Evolutionary conservation across 2,329 filamentous ascomycete species (phyloP).

Genomic region (Emericellopsis cladophorae): DNA sequence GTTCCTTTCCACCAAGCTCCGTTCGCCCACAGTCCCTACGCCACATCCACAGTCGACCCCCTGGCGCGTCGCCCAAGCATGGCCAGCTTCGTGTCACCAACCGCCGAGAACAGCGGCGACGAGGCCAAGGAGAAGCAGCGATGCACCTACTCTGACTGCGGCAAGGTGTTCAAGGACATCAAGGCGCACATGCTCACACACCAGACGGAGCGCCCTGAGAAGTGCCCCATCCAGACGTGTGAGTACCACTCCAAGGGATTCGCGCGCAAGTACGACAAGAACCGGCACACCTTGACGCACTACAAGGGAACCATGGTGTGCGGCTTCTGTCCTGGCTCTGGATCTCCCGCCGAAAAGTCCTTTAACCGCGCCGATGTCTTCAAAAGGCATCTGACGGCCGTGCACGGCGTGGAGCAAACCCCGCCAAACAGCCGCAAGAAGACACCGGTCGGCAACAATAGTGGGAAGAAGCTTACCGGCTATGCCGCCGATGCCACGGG

Average conservation of each 20-base stretch:
- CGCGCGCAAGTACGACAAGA: conserved; percentile 92
- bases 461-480: conserved; percentile 51
- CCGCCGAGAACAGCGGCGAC: conserved; percentile 47
- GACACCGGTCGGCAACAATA: conserved; percentile 23
- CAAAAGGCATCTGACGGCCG: conserved; percentile 82
- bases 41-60: conserved; percentile 25
- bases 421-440: conserved; percentile 85
- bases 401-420: conserved; percentile 87
- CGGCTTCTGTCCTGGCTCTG: conserved; percentile 83
- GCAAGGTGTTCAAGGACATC: conserved; percentile 77
- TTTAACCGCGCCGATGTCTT: conserved; percentile 95
- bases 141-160: conserved; percentile 75
- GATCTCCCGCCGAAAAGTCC: conserved; percentile 81
- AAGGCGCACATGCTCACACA: conserved; percentile 94
- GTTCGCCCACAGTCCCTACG: conserved; percentile 41
- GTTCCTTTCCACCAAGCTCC: conserved; percentile 34
- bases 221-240: conserved; percentile 85
- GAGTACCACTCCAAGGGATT: conserved; percentile 91
- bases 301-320: conserved; percentile 98
- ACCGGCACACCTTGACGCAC: conserved; percentile 83
- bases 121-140: conserved; percentile 57
- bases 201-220: conserved; percentile 80
- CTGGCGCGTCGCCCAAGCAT: conserved; percentile 53
- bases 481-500: conserved; percentile 72
- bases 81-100: conserved; percentile 53